Base-by-base conservation (phyloP, 106 monocot species). In the Dendrobium nobile region DNA sequence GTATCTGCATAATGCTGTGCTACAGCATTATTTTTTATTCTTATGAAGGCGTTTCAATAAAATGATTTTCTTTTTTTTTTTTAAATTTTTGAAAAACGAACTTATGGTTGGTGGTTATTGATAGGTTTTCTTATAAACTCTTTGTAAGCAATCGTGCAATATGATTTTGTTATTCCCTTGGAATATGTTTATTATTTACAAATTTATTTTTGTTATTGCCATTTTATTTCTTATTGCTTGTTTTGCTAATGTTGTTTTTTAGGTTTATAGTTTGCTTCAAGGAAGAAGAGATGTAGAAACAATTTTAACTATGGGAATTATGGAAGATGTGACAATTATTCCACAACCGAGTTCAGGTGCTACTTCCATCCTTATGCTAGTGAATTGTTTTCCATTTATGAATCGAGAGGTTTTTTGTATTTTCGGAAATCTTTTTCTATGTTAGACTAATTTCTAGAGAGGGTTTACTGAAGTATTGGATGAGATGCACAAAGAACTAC, bases 271-370 rank as follows among this genome's bases (percentile, higher is more conserved):
- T 86, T 81, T 93, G 82, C 76, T 91, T 72, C 93, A 99, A 88
- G 91, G 91, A 26, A 93, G 91, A 88, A 88, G 95, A 88, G 95
- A 99, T 77, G 93, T 90, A 51, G 99, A 99, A 47, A 99, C 95
- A 22, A 91, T 99, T 78, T 79, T 99, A 72, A 95, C 99, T 40
- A 99, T 99, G 99, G 99, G 99, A 81, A 95, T 99, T 67, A 95
- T 99, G 95, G 95, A 99, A 58, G 95, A 95, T 87, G 93, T 91
- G 77, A 90, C 91, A 54, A 99, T 99, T 76, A 95, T 99, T 91
- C 99, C 99, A 31, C 99, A 99, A 74, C 93, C 95, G 77, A 86
- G 88, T 79, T 87, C 89, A 92, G 92, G 95, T 95, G 31, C 77
- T 76, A 51, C 13, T 51, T 47, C 27, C 18, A 76, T 76, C 76